Conservation (phyloP, 345 rosid species). For the Eucalyptus microcorys region DNA sequence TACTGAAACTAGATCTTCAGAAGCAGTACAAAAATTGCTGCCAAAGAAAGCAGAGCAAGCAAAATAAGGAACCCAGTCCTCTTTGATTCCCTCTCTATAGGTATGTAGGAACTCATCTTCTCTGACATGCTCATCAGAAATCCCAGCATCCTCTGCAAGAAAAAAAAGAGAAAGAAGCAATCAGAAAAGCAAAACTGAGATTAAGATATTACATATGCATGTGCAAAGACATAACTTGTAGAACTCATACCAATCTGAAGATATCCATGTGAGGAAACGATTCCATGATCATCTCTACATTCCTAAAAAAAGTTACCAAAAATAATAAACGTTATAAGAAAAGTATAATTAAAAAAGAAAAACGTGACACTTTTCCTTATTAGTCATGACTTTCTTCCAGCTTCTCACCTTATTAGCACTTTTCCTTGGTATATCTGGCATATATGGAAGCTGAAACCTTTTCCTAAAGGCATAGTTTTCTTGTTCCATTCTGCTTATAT, state of each 20-base stretch:
- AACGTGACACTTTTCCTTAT: too few relatives aligned
- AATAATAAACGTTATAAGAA: neutral
- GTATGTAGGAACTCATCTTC: neutral
- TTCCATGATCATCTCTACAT: conserved; percentile 75
- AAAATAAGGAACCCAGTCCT: neutral
- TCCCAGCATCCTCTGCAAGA: neutral
- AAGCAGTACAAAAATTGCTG: neutral
- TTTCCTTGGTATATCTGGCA: conserved; percentile 65
- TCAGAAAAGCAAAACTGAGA: neutral
- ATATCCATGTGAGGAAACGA: conserved; percentile 57
- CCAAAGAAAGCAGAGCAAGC: neutral
- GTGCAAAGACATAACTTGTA: neutral
- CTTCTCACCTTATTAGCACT: conserved; percentile 39
- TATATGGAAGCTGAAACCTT: conserved; percentile 59
- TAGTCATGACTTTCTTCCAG: neutral
- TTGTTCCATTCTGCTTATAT: conserved; percentile 47
- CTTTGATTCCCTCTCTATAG: neutral
- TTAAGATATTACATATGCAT: neutral
- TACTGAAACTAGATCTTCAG: neutral
- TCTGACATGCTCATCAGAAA: neutral
- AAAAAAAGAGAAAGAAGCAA: neutral
- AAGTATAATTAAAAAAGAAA: too few relatives aligned
- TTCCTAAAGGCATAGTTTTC: conserved; percentile 47
- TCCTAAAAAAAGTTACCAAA: conserved; percentile 15
- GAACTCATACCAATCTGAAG: conserved; percentile 27